Percentiles rank a stretch among this genome's conserved stretches.
phyloP scores from a whole-genome alignment of 1,284 basidiomycete species.

The Pisolithus thermaeus region DNA sequence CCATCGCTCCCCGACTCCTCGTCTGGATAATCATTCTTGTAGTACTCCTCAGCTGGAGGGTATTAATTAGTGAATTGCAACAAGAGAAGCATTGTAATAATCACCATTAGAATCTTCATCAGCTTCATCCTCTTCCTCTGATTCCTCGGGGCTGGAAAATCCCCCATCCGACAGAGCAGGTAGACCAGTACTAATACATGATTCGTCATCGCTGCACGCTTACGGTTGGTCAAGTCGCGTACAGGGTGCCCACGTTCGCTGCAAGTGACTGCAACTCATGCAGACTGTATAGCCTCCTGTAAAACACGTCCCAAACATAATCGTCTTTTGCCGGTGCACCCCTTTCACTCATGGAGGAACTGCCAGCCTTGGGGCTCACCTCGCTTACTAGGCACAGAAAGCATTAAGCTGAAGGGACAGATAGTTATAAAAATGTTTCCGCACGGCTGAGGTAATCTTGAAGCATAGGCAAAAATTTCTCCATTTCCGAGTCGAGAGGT shows the following conservation, averaged over 20 bases:
- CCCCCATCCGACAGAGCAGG: conserved; percentile 41
- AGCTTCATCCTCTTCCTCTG: conserved; percentile 65
- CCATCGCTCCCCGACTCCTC: conserved; percentile 47
- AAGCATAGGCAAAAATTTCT: conserved; percentile 66
- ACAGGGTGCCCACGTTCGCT: conserved; percentile 65
- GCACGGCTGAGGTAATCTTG: conserved; percentile 64
- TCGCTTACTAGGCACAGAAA: conserved; percentile 20
- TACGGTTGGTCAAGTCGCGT: conserved; percentile 17
- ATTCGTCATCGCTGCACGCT: conserved; percentile 6
- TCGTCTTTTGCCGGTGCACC: conserved; percentile 32
- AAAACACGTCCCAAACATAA: conserved; percentile 79
- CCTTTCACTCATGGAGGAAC: not conserved
- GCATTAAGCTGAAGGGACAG: not conserved
- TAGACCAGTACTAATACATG: conserved; percentile 49
- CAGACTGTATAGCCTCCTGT: conserved; percentile 52
- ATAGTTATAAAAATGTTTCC: conserved; percentile 9
- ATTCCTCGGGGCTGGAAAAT: conserved; percentile 37
- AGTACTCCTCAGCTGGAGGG: conserved; percentile 67
- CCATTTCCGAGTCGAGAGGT: conserved; percentile 55
- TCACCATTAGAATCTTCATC: conserved; percentile 78
- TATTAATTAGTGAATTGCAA: not conserved
- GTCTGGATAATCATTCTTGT: conserved; percentile 77
- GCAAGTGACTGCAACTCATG: conserved; percentile 51
- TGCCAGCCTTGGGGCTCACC: not conserved
- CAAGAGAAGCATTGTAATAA: conserved; percentile 9